Base-by-base conservation (phyloP, 345 rosid species). In the Erucastrum elatum region DNA sequence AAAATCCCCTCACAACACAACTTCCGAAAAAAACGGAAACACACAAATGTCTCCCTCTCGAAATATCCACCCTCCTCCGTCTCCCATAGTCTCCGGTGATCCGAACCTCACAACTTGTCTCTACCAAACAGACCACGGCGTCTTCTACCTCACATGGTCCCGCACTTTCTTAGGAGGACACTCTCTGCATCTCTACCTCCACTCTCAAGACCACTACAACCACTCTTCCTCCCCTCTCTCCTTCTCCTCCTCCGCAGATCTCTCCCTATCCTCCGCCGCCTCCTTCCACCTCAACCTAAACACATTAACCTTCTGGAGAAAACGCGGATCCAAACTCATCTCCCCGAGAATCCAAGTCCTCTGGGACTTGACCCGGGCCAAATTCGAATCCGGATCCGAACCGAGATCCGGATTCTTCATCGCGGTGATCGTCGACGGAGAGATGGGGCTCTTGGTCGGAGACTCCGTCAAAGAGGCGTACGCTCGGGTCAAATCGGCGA, bases 111-210 rank as follows among this genome's bases (percentile, higher is more conserved):
- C 90, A 9, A 90, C 94, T 5, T 89, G 89, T 53, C 84, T 93
- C 2, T 95, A 93, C 89, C 85, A 88, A 64, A 93, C 98, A 34
- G 85, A 80, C 41, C 87, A 89, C 11, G 99, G 99, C 6, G 78
- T 90, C 3, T 95, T 93, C 76, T 89, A 94, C 55, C 87, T 95
- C 8, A 91, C 98, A 15, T 95, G 98, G 99, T 90, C 98, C 7
- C 74, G 88, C 2, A 82, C 84, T 64, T 85, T 90, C 78, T 75
- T 91, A 61, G 97, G 99, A 30, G 96, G 99, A 71, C 96, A 90
- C 82, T 90, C 94, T n/a, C 83, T 93, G 67, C 81, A 86, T 74
- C 94, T 93, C 82, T 78, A 85, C 62, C 96, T 88, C 84, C 90
- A 86, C 82, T 88, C 92, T 16, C 69, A 70, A 8, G 88, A 87